Percentiles rank a stretch among this genome's conserved stretches.
These are phyloP conservation scores for Euphrasia arctica DNA, from an alignment of 305 asterid species.

Conservation along the genomic window DNA sequence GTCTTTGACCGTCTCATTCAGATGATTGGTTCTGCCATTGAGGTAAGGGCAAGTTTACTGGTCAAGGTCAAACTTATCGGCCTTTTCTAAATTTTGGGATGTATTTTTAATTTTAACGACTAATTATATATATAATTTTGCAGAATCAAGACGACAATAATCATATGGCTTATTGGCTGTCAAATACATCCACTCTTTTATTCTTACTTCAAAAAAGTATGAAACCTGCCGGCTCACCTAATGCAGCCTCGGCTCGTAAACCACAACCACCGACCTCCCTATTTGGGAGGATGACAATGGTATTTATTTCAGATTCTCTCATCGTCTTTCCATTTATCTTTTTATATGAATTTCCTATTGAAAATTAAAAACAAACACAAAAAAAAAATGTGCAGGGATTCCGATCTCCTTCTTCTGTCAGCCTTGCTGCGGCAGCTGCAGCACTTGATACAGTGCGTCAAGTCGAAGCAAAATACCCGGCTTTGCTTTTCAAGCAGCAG, in stretches of 20 bases:
- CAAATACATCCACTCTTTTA: slow-evolving; percentile 57
- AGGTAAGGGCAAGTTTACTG: slow-evolving; percentile 37
- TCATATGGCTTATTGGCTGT: slow-evolving; percentile 69
- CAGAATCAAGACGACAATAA: slow-evolving; percentile 64
- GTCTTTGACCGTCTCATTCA: slow-evolving; percentile 88
- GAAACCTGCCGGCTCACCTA: slow-evolving; percentile 55
- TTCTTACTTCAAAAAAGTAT: slow-evolving; percentile 60
- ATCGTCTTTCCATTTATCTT: background rate
- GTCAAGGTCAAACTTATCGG: background rate
- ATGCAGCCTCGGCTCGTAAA: slow-evolving; percentile 62
- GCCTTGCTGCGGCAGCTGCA: slow-evolving; percentile 57
- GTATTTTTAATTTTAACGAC: slow-evolving; percentile 5
- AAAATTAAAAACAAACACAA: background rate
- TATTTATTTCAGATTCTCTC: slow-evolving; percentile 28
- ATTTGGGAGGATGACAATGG: slow-evolving; percentile 92
- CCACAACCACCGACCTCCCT: slow-evolving; percentile 73
- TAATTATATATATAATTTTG: slow-evolving; percentile 18
- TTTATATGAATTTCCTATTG: background rate
- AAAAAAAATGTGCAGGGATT: slow-evolving; percentile 54
- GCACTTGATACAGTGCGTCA: slow-evolving; percentile 74
- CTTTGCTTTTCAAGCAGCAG: slow-evolving; percentile 91
- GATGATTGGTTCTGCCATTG: slow-evolving; percentile 86
- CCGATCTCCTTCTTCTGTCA: slow-evolving; percentile 71
- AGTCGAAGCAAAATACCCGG: slow-evolving; percentile 88
- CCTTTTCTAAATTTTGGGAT: slow-evolving; percentile 3